Conservation (phyloP, 352 stramenopile species). For the Phytopythium montanum region DNA sequence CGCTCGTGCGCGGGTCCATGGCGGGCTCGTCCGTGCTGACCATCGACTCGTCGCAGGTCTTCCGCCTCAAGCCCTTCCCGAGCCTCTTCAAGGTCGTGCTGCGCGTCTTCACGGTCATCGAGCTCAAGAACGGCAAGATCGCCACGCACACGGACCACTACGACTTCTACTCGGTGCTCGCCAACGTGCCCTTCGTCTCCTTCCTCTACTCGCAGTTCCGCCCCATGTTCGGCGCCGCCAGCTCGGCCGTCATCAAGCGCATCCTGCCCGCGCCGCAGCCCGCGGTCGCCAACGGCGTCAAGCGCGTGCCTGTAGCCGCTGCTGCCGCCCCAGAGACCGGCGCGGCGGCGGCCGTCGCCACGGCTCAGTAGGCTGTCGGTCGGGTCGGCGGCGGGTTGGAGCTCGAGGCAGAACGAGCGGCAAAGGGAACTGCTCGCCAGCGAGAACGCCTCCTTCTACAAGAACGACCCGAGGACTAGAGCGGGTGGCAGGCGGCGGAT, state of each 20-base stretch:
- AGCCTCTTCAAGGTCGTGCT: slow-evolving; percentile 69
- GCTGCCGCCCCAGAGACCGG: slow-evolving; percentile 2
- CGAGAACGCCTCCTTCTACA: background rate
- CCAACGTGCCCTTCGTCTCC: slow-evolving; percentile 70
- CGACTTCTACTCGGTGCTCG: slow-evolving; percentile 79
- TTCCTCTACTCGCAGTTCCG: slow-evolving; percentile 83
- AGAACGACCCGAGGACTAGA: background rate
- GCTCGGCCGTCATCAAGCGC: slow-evolving; percentile 67
- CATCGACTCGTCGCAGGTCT: slow-evolving; percentile 77
- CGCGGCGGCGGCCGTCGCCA: slow-evolving; percentile 16
- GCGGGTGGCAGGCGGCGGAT: slow-evolving; percentile 1
- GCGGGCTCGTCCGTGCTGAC: slow-evolving; percentile 71
- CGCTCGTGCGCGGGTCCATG: slow-evolving; percentile 81
- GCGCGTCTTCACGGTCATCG: slow-evolving; percentile 77
- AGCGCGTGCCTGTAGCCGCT: slow-evolving; percentile 8
- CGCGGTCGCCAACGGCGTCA: slow-evolving; percentile 13
- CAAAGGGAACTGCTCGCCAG: slow-evolving; percentile 2
- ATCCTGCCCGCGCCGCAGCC: slow-evolving; percentile 35
- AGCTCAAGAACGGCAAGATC: slow-evolving; percentile 80
- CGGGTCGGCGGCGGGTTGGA: background rate
- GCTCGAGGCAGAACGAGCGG: background rate
- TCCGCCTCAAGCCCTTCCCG: slow-evolving; percentile 70
- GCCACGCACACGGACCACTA: slow-evolving; percentile 82
- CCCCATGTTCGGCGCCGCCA: slow-evolving; percentile 62
- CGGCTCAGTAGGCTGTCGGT: slow-evolving; percentile 15